Percentiles rank a stretch among this genome's conserved stretches.
These are phyloP conservation scores for Diaporthe longicolla DNA, from an alignment of 2,329 filamentous ascomycete species.

Conservation along the genomic window DNA sequence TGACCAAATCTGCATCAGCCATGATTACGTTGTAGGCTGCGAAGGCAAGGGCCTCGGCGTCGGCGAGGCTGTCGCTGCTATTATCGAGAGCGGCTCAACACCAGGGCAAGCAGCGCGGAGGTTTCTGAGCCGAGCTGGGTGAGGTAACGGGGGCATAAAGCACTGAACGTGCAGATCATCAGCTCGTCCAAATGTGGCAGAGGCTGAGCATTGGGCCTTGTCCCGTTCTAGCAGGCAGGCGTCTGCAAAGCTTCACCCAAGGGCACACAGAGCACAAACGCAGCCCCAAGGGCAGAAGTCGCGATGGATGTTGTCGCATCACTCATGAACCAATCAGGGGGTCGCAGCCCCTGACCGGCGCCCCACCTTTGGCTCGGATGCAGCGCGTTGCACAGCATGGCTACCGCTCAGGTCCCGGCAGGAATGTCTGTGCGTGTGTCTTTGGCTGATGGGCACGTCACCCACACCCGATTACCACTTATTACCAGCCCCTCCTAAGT, in stretches of 20 bases:
- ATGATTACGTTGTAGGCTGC: constrained; percentile 39
- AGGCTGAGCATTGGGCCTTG: neutral
- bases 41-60: neutral
- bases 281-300: constrained; percentile 21
- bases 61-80: neutral
- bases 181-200: neutral
- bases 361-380: constrained; percentile 24
- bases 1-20: constrained; percentile 49
- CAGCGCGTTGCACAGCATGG: constrained; percentile 9
- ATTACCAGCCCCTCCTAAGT: no score
- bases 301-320: constrained; percentile 26
- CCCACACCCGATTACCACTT: neutral
- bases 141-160: neutral
- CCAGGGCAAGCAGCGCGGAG: neutral
- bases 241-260: neutral
- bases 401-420: neutral
- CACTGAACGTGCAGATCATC: neutral
- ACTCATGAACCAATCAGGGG: constrained; percentile 11
- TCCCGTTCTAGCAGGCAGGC: neutral
- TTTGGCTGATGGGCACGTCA: neutral
- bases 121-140: neutral
- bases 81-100: neutral
- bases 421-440: constrained; percentile 18
- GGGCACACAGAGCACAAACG: neutral
- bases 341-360: constrained; percentile 25